Conservation (phyloP, 352 stramenopile genomes). For the Phytophthora chlamydospora region DNA sequence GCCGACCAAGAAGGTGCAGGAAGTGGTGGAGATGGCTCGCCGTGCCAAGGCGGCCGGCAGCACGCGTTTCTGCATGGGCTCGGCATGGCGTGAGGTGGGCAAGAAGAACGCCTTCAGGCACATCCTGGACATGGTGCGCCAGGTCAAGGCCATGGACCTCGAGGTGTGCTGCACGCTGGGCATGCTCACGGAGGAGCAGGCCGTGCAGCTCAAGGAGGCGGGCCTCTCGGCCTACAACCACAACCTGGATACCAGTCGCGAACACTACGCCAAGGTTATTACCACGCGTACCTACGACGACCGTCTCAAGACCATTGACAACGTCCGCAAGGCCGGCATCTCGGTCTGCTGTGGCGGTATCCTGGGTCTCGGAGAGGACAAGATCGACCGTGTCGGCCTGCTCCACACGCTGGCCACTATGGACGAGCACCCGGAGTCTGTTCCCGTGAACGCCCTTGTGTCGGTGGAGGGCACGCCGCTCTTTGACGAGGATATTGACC, state of each 20-base stretch:
- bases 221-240: slow-evolving; percentile 98
- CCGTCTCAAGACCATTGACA: slow-evolving; percentile 95
- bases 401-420: slow-evolving; percentile 97
- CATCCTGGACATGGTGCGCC: slow-evolving; percentile 96
- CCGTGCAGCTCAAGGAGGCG: slow-evolving; percentile 96
- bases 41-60: slow-evolving; percentile 96
- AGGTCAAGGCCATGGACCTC: slow-evolving; percentile 92
- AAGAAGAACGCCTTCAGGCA: slow-evolving; percentile 99
- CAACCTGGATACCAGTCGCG: slow-evolving; percentile 97
- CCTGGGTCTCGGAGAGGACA: slow-evolving; percentile 95
- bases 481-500: slow-evolving; percentile 85
- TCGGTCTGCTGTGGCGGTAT: slow-evolving; percentile 98
- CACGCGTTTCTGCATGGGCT: slow-evolving; percentile 98
- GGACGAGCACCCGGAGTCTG: slow-evolving; percentile 95
- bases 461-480: slow-evolving; percentile 95
- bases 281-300: slow-evolving; percentile 97
- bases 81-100: slow-evolving; percentile 96
- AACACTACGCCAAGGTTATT: slow-evolving; percentile 98
- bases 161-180: slow-evolving; percentile 98
- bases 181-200: slow-evolving; percentile 97
- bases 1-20: slow-evolving; percentile 95
- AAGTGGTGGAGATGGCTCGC: slow-evolving; percentile 95
- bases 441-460: slow-evolving; percentile 97
- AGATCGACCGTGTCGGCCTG: slow-evolving; percentile 94
- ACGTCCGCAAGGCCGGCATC: slow-evolving; percentile 97